Evolutionary conservation across 805 yeast genomes (phyloP), one percentile per base, ranked within the genome.

Genomic region (Wickerhamomyces sydowiorum): DNA sequence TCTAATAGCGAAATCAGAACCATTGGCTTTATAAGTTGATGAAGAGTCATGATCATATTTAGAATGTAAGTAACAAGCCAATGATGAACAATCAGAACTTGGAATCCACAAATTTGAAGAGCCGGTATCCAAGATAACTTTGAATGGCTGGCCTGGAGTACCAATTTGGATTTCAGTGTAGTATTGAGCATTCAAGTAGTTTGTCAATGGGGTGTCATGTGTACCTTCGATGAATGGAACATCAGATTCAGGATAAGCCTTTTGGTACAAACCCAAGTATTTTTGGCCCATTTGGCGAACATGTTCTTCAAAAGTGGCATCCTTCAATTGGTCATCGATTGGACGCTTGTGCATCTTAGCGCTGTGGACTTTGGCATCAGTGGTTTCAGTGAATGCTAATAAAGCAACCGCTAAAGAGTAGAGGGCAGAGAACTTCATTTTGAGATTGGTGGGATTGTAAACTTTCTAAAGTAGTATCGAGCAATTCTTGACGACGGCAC

Each of bases 41-140:
- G 96, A 88, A 17, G 76, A 67, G 39, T 74, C 78, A 57, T 87
- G 93, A 65, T 86, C 93, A 62, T 88, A 93, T 74, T 90, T 93
- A 57, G 84, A 58, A 70, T 93, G 99, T 63, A 93, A 73, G 75
- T 77, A 91, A 70, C 99, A 93, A 39, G 99, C 98, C 67, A 93
- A 78, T 4, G 96, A 88, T 38, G 88, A 72, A 70, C 99, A 93
- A 51, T 86, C 89, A 35, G 73, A 52, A 46, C 95, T 78, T 41
- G 99, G 99, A 49, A 93, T 88, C 99, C 99, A 93, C 69, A 93
- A 73, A 67, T 93, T 93, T 36, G 97, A 86, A 36, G 96, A 86
- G 32, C 99, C 99, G 21, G 99, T 91, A 66, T 93, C 99, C 58
- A 93, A 73, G 49, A 93, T 80, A 39, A 93, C 98, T 73, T 91